Base-by-base conservation (phyloP, 768 basidiomycete species). In the Tulasnella sp. region DNA sequence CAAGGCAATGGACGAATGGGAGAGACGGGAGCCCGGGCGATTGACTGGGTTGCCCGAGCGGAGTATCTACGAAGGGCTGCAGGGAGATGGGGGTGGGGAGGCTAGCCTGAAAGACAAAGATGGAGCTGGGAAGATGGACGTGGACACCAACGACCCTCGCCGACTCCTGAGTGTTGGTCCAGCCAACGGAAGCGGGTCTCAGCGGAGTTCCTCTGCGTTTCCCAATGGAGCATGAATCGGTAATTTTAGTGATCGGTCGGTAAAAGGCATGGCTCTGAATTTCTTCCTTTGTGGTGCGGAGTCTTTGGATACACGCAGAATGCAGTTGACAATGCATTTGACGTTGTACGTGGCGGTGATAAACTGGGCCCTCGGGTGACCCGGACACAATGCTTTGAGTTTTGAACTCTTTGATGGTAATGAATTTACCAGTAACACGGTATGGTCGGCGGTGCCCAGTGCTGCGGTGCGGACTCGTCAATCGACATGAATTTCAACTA, bases 21-120 rank as follows among this genome's bases (percentile, higher is more conserved):
- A 93, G 85, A 83, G 83, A 81, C 87, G 87, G 79, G 77, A 80
- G 46, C 91, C 91, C 0, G 92, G 94, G 71, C 85, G 91, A 80
- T 90, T 93, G 82, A 93, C 88, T 85, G 93, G 92, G n/a, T 85
- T 96, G 23, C 94, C 95, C 2, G 84, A 86, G 83, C 86, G 85
- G 85, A 95, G 92, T 82, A 85, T 96, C 15, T 98, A 89, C 83
- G 74, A 75, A 75, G 74, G 74, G 29, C 7, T 75, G 46, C 44
- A 75, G 74, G 74, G 51, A 35, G 46, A 32, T 46, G 74, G 51
- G 29, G 74, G 74, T 37, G 74, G 39, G 46, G 44, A 55, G 42
- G n/a, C 39, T 16, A 44, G 51, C 46, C 11, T n/a, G 51, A 51
- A 51, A 51, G 51, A 51, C 51, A 51, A 51, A 9, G 51, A 51